Base-by-base conservation (phyloP, 176 grass and related monocot species). In the Leersia perrieri region DNA sequence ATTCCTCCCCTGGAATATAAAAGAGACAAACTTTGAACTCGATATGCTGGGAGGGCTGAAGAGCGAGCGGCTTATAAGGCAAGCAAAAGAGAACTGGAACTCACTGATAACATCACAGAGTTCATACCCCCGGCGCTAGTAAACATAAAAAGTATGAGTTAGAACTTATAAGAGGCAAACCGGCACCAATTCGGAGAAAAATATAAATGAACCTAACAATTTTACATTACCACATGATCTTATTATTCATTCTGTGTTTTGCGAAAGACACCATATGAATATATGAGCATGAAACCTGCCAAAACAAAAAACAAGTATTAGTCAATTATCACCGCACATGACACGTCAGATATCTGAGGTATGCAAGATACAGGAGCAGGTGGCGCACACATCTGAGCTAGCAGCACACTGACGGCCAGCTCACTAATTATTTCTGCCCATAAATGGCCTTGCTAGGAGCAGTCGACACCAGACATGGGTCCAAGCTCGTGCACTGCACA, bases 401-500 rank as follows among this genome's bases (percentile, higher is more conserved):
- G 18, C 81, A 88, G 30, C 70, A 63, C 80, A 63, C 75, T 84
- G 49, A 22, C 49, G 49, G 81, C 70, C 16, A 29, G 31, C 70
- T 84, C 63, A 80, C 62, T 69, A 62, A 84, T 75, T 44, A 75
- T 70, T 62, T 90, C 66, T 74, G 80, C 74, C 28, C 66, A 77
- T 32, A 61, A 65, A 73, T 80, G 68, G 53, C 26, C 62, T 31
- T 68, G 80, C 38, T 64, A 74, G 76, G 33, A 16, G 49, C 79
- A 84, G 78, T 69, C 33, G 15, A 40, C 5, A 40, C 5, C 81
- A 75, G 87, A n/a, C 73, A 74, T 78, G 66, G 78, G 20, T 76
- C 87, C 87, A 87, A 76, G 57, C 57, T 72, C 33, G 61, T 75
- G 79, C 83, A 80, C 85, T 77, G 83, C 87, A 86, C 87, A 89